phyloP scores from a whole-genome alignment of 225 moss, liverwort and hornwort species.

The Antitrichia curtipendula region DNA sequence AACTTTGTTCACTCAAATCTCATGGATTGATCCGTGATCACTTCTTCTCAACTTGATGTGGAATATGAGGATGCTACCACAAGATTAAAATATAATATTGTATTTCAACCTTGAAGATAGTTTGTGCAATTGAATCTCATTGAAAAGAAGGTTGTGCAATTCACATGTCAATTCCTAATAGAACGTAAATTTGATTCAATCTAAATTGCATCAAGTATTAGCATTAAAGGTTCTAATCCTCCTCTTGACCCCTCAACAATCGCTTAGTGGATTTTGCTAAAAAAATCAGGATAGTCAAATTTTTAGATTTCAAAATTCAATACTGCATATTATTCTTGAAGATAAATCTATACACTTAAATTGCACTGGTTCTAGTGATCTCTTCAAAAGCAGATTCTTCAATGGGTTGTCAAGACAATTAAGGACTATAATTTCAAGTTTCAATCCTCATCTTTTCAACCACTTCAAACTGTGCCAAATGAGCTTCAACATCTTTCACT shows the following conservation, averaged over 20 bases:
- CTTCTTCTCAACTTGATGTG: background rate
- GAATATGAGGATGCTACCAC: background rate
- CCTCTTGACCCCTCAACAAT: background rate
- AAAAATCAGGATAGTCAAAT: background rate
- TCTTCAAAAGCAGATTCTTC: background rate
- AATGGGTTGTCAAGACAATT: background rate
- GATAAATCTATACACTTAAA: background rate
- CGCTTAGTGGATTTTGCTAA: background rate
- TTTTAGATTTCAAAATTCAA: background rate
- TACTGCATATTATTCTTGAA: background rate
- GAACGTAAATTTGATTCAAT: background rate
- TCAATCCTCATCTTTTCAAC: background rate
- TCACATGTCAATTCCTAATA: background rate
- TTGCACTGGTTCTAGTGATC: background rate
- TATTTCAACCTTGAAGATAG: background rate
- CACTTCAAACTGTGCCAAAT: background rate
- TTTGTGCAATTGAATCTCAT: background rate
- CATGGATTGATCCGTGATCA: fast-evolving
- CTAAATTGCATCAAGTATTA: background rate
- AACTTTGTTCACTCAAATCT: background rate
- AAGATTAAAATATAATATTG: no score
- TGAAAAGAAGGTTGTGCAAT: background rate
- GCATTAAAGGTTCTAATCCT: background rate
- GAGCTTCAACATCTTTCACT: background rate
- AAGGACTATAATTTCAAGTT: no score